Base-by-base conservation (phyloP, 768 basidiomycete species). In the Mycena kentingensis region DNA sequence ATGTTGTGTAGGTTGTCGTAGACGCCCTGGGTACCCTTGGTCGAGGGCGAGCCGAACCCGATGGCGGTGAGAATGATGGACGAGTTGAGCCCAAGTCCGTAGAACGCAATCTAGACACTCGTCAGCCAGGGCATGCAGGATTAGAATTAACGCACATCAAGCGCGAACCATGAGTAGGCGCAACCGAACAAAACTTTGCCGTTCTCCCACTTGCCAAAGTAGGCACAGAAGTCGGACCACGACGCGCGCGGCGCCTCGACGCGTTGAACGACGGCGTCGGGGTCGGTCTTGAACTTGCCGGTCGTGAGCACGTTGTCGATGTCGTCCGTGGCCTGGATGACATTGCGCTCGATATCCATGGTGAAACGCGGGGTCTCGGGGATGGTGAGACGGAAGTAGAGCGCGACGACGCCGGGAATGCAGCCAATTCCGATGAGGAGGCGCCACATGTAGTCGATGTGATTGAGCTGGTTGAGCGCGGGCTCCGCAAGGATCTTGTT, bases 331-430 rank as follows among this genome's bases (percentile, higher is more conserved):
- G 91, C 93, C 64, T 87, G 88, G 34, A 80, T 74, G 37, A 95
- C 73, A 67, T 94, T 93, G 44, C 87, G 78, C 69, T 93, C 90
- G 54, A 95, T 81, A 75, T 95, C 93, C 88, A 94, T 93, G 53
- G 93, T 96, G 69, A 79, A 82, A 58, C 93, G 90, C 24, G 93
- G 93, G 0, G 92, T 94, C 68, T 94, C 92, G 3, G 93, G 90
- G 63, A 95, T 93, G 22, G 92, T 93, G 28, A 94, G 79, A 66
- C 93, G 90, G 87, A 90, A 94, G 76, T 93, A 94, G 45, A 94
- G 82, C 18, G 90, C 92, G 51, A 93, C 65, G 35, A 76, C 77
- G 49, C 83, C 93, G 28, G 93, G 93, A 44, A 96, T 74, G 50
- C 86, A 88, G 38, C 93, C 93, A 31, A 94, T 75, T 63, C 93